Evolutionary conservation across 129 eudicot genomes (phyloP), one percentile per base, ranked within the genome.

Genomic region (Glebionis coronaria): DNA sequence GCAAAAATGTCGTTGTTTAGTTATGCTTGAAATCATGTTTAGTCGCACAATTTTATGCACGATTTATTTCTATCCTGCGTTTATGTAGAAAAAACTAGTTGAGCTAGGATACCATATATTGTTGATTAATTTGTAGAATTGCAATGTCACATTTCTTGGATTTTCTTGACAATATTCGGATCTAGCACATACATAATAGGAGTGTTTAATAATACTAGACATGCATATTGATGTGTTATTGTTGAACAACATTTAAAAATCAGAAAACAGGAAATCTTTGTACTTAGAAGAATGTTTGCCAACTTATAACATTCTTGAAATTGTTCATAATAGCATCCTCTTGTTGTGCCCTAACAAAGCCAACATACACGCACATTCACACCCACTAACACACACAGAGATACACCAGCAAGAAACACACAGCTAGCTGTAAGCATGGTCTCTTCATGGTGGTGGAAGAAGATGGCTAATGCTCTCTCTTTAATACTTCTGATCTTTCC

Each of bases 261-360:
- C 65, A 60, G 15, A 18, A 59, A 42, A 3, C 54, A 60, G 65
- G 76, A 68, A 63, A 78, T 80, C 85, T 84, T 84, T 84, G 75
- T 71, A 81, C 83, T 77, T 57, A 1, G 3, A 14, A 1, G 3
- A 14, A 59, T 50, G 60, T 62, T 68, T 75, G 56, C 61, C 55
- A 56, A 74, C 61, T 83, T 52, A 45, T 72, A 49, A 68, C 14
- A 56, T 62, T 65, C 78, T 74, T 61, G 60, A 21, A 44, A 23
- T 54, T 59, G 42, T 62, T 76, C 69, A 66, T 63, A 56, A 29
- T 23, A 49, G 53, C 42, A 53, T 68, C 56, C 35, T 66, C 62
- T 42, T 61, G 68, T 45, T 66, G 53, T 49, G 55, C 44, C 64
- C 55, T 20, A 14, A 25, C 53, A 56, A 44, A 18, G 18, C 9